These are phyloP conservation scores for Russula dissimulans DNA, from an alignment of 768 basidiomycete species.

Conservation along the genomic window DNA sequence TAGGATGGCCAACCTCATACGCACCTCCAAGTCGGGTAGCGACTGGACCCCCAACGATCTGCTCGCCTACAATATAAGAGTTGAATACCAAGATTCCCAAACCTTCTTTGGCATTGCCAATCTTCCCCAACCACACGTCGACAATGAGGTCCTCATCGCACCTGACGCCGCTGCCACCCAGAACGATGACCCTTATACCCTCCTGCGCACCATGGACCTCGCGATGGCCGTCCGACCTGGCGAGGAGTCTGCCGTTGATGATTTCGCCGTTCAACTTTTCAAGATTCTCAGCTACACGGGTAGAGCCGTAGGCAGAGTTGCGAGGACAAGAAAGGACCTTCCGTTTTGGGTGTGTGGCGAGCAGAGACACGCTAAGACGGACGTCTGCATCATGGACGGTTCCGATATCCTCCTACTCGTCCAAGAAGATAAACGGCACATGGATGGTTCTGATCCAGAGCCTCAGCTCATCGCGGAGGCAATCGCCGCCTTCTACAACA, in stretches of 20 bases:
- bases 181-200: neutral
- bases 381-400: neutral
- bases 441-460: neutral
- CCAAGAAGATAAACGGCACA: neutral
- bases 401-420: neutral
- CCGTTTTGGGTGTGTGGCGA: neutral
- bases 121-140: neutral
- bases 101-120: neutral
- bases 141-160: neutral
- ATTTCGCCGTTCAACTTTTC: constrained; percentile 1
- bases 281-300: neutral
- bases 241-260: constrained; percentile 1
- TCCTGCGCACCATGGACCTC: neutral
- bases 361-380: neutral
- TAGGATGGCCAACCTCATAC: constrained; percentile 2
- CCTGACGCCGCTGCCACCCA: neutral
- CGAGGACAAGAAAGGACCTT: neutral
- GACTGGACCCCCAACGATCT: neutral
- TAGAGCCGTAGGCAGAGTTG: neutral
- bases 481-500: neutral
- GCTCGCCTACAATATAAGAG: neutral
- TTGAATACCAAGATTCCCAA: neutral
- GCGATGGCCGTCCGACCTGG: neutral
- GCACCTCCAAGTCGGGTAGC: neutral
- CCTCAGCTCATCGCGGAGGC: neutral